A percentile compares a stretch with the other conserved stretches of the same genome.
Conservation (phyloP, 139 green algal species). For the Pleodorina starrii region DNA sequence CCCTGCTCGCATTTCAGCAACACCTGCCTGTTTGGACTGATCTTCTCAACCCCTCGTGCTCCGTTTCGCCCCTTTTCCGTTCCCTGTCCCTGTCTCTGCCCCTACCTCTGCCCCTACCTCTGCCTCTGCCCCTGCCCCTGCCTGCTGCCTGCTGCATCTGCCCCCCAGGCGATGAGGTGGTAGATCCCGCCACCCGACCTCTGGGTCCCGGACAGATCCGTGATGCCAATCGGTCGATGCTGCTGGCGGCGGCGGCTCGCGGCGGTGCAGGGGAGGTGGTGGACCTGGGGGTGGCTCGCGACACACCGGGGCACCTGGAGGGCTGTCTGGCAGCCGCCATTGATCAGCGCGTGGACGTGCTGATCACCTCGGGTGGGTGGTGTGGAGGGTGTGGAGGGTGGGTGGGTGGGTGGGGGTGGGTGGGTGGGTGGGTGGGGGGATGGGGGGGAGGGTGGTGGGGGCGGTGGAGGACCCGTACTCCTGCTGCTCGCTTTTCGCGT, state of each 20-base stretch:
- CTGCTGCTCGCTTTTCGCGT: too few species aligned
- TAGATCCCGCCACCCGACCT: slow-evolving; percentile 57
- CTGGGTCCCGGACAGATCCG: slow-evolving; percentile 87
- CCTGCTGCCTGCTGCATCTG: too few species aligned
- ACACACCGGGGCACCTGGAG: slow-evolving; percentile 74
- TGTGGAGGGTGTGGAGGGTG: neutral
- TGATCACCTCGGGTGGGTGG: slow-evolving; percentile 84
- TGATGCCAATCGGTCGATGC: slow-evolving; percentile 93
- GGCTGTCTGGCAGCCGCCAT: slow-evolving; percentile 78
- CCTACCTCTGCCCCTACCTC: too few species aligned
- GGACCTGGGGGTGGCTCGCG: slow-evolving; percentile 86
- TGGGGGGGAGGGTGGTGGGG: too few species aligned
- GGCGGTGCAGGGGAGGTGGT: slow-evolving; percentile 59
- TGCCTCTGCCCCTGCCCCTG: too few species aligned
- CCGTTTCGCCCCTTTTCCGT: too few species aligned
- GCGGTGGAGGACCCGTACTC: too few species aligned
- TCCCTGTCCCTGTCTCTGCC: too few species aligned
- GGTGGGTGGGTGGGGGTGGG: neutral
- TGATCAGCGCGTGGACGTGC: slow-evolving; percentile 78
- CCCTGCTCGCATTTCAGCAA: too few species aligned
- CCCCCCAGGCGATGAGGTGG: slow-evolving; percentile 74
- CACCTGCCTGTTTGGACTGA: too few species aligned
- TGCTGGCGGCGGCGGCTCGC: slow-evolving; percentile 82
- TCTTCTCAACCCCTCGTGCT: too few species aligned
- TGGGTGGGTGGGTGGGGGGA: neutral